phyloP scores from a whole-genome alignment of 345 rosid genomes.

The Microcos paniculata region DNA sequence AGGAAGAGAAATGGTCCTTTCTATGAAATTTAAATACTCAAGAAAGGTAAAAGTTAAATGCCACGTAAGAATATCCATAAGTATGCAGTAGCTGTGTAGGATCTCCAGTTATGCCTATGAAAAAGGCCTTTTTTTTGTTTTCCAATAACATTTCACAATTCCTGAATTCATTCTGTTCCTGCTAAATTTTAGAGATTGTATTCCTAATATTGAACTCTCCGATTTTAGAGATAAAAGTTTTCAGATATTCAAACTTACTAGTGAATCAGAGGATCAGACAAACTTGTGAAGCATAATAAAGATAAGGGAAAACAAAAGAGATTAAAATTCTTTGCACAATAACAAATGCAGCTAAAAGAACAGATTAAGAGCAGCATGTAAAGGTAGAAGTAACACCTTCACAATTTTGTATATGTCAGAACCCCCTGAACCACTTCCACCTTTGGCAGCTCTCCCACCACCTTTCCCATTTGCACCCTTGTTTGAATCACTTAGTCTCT shows the following conservation, averaged over 20 bases:
- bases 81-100: neutral
- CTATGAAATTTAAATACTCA: neutral
- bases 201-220: neutral
- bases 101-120: neutral
- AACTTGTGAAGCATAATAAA: neutral
- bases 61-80: neutral
- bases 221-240: neutral
- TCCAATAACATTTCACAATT: neutral
- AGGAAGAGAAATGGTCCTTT: neutral
- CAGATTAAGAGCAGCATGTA: constrained; percentile 9
- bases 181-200: neutral
- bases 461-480: constrained; percentile 65
- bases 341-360: neutral
- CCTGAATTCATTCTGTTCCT: neutral
- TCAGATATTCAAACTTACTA: neutral
- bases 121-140: neutral
- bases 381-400: constrained; percentile 53
- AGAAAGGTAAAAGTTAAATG: neutral
- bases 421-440: constrained; percentile 70
- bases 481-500: constrained; percentile 52
- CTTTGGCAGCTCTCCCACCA: constrained; percentile 80
- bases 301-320: neutral
- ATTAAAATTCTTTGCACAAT: neutral
- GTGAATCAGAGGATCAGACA: neutral
- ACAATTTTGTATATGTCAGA: constrained; percentile 94